Evolutionary conservation across 2,329 filamentous ascomycete genomes (phyloP), one percentile per base, ranked within the genome.

Genomic region (Phialophora expanda): DNA sequence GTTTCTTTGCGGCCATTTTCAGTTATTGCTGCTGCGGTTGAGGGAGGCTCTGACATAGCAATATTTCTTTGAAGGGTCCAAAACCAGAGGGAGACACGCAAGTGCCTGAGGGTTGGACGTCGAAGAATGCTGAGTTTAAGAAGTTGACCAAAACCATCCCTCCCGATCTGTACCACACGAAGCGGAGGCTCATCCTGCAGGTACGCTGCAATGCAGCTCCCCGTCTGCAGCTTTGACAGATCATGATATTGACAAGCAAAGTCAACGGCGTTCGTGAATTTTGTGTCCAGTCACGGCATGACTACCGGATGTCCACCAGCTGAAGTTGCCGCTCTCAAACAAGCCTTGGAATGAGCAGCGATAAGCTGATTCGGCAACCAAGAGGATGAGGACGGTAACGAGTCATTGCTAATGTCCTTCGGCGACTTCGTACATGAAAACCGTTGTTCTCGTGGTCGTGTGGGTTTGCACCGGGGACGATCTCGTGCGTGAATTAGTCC

Each of bases 211-310:
- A 57, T 64, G 65, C 54, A 56, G 65, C 22, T 7, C 17, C 14
- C 65, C 65, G 28, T 48, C 34, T 50, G 61, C 44, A 60, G 20
- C 50, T 20, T 22, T 67, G 65, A 67, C 61, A 62, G 30, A 67
- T 67, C 58, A 38, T 54, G 56, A 8, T 50, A 50, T 24, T 6
- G 14, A n/a, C 38, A 44, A 17, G 38, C 11, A 44, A 8, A 44
- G 6, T 44, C 38, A 8, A n/a, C 38, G 5, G 17, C 17, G 6
- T n/a, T 8, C 6, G 7, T n/a, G 38, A 44, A 44, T n/a, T 7
- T 44, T 44, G 14, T 6, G 14, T 4, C 14, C 12, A 41, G 14
- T 7, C 17, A 20, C 14, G 6, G 7, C 14, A 44, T 2, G 38
- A 1, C 38, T 44, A 44, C 17, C 38, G 17, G 14, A n/a, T 20